Conservation (phyloP, 805 yeast genomes). For the Zygosaccharomyces pseudorouxii region DNA sequence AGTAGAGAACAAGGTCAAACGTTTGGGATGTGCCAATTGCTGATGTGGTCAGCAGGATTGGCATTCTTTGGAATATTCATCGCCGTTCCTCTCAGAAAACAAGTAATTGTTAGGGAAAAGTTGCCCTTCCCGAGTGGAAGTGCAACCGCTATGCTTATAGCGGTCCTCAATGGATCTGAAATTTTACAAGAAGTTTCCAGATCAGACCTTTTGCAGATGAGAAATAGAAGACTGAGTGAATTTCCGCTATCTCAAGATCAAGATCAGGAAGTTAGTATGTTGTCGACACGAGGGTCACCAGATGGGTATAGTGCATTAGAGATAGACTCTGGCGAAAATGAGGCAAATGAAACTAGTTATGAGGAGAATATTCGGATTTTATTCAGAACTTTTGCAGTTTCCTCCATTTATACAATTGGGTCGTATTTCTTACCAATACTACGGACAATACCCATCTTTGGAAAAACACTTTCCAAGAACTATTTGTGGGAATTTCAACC, state of each 20-base stretch:
- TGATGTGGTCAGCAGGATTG: slow-evolving; percentile 79
- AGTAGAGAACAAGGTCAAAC: slow-evolving; percentile 29
- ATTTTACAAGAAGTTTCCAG: slow-evolving; percentile 37
- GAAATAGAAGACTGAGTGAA: slow-evolving; percentile 26
- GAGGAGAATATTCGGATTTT: slow-evolving; percentile 58
- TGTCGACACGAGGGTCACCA: slow-evolving; percentile 2
- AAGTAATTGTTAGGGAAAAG: slow-evolving; percentile 82
- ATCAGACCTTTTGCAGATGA: slow-evolving; percentile 35
- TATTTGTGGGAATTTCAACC: slow-evolving; percentile 90
- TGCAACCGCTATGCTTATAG: slow-evolving; percentile 90
- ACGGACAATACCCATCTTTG: slow-evolving; percentile 71
- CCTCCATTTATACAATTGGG: slow-evolving; percentile 66
- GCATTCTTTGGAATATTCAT: slow-evolving; percentile 95
- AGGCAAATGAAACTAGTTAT: slow-evolving; percentile 31
- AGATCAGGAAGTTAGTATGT: slow-evolving; percentile 5
- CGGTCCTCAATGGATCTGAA: slow-evolving; percentile 75
- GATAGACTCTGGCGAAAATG: not conserved
- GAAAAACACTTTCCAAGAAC: slow-evolving; percentile 50
- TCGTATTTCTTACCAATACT: slow-evolving; percentile 73
- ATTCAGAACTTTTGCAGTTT: slow-evolving; percentile 54
- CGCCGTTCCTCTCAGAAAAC: slow-evolving; percentile 82
- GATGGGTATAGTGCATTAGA: slow-evolving; percentile 7
- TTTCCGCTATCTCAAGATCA: slow-evolving; percentile 19
- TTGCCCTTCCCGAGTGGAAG: slow-evolving; percentile 92
- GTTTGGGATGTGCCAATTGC: slow-evolving; percentile 48